Evolutionary conservation across 129 eudicot species (phyloP).

Genomic region (Kitagawia praeruptora): DNA sequence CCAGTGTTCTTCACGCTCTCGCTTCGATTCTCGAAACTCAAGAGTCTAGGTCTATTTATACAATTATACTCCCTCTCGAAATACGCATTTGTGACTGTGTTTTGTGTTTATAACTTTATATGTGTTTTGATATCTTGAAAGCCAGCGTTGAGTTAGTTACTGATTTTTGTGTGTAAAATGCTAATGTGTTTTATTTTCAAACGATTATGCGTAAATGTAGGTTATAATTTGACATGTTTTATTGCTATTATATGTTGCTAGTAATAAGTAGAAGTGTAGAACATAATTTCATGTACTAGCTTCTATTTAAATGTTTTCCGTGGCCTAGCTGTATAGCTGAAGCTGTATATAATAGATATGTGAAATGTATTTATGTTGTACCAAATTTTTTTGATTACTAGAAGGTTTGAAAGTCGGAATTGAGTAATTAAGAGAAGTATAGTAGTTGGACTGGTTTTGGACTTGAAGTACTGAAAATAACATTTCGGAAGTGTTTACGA

Average conservation of each 20-base stretch:
- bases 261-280: too few species aligned
- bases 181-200: too few species aligned
- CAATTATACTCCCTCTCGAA: not conserved
- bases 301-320: too few species aligned
- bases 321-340: not conserved
- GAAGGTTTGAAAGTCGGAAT: not conserved
- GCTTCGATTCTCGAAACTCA: constrained; percentile 81
- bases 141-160: not conserved
- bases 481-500: too few species aligned
- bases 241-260: not conserved
- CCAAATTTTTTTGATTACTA: not conserved
- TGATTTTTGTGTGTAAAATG: too few species aligned
- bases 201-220: not conserved
- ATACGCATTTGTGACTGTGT: not conserved
- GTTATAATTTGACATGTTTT: not conserved
- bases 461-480: not conserved
- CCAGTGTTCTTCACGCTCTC: constrained; percentile 66
- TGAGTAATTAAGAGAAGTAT: not conserved
- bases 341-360: not conserved
- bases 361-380: too few species aligned
- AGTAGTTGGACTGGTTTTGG: not conserved
- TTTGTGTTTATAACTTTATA: not conserved
- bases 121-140: not conserved
- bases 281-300: too few species aligned
- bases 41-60: constrained; percentile 52